A percentile compares a stretch with the other conserved stretches of the same genome.
Conservation (phyloP, 805 yeast genomes). For the Schwanniomyces occidentalis region DNA sequence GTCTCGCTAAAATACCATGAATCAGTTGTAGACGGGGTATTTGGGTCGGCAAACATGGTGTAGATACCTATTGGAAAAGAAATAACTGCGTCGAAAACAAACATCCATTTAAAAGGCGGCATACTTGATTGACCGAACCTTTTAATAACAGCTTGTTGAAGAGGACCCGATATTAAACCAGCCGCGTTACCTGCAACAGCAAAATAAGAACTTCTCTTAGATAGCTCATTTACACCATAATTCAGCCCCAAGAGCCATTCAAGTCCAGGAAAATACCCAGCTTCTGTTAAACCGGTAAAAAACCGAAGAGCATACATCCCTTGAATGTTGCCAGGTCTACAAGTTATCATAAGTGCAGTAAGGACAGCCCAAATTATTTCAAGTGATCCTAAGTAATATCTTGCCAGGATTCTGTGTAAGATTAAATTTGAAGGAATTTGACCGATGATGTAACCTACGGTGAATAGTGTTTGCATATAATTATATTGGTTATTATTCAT, state of each 20-base stretch:
- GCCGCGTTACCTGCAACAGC: constrained; percentile 30
- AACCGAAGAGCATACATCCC: constrained; percentile 33
- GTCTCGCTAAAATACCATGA: constrained; percentile 30
- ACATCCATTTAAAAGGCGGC: constrained; percentile 36
- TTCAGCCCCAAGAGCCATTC: constrained; percentile 50
- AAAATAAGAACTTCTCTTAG: constrained; percentile 30
- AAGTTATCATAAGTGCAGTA: constrained; percentile 26
- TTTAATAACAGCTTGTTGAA: constrained; percentile 27
- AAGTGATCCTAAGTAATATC: constrained; percentile 36
- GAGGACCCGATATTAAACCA: constrained; percentile 32
- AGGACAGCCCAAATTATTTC: constrained; percentile 34
- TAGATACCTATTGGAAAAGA: constrained; percentile 33
- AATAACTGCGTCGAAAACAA: constrained; percentile 34
- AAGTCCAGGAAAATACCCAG: constrained; percentile 58
- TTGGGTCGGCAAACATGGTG: constrained; percentile 33
- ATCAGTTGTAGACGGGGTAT: constrained; percentile 35
- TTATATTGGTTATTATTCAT: constrained; percentile 47
- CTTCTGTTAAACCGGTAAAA: constrained; percentile 45
- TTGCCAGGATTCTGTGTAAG: constrained; percentile 34
- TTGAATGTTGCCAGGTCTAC: constrained; percentile 16
- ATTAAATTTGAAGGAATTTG: constrained; percentile 48
- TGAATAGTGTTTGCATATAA: constrained; percentile 43
- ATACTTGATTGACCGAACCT: constrained; percentile 20
- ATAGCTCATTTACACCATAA: constrained; percentile 26
- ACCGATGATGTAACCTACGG: constrained; percentile 53